Base-by-base conservation (phyloP, 306 rosid species). In the Vachellia collinsii region DNA sequence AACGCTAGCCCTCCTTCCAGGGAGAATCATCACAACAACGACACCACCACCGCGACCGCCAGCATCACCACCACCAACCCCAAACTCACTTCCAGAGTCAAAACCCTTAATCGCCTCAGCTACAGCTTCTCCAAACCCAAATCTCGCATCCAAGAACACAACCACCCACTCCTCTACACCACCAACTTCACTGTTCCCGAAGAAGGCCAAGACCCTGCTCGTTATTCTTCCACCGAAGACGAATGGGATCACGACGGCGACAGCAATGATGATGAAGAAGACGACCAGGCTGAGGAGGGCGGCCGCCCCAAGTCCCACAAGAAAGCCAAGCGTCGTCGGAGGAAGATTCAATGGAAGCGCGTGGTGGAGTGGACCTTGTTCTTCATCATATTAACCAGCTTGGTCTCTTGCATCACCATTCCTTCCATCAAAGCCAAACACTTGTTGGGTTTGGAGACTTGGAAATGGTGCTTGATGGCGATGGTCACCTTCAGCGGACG, bases 401-500 rank as follows among this genome's bases (percentile, higher is more conserved):
- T 88, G 75, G 82, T 88, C 23, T 78, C 83, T 73, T 85, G 87
- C 13, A 23, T 88, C 6, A 66, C 71, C 14, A 80, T 83, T 51
- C 14, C 78, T 17, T 58, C 82, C n/a, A 72, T 88, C 5, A 85
- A 70, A 17, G 59, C 69, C 17, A 72, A 75, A 11, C 82, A 72
- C 8, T 0, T 83, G 3, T 59, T 23, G 78, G 89, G 87, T 0
- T 83, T 85, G 71, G 89, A 81, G 65, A 70, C 78, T 19, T 88
- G 91, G 91, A 88, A 61, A 37, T 88, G 91, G 91, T 85, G 89
- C 29, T 19, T 88, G 65, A 81, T 85, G 87, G 84, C 11, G 23
- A 88, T 88, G 89, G 89, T 88, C 8, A 88, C 87, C 1, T 85
- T 88, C 75, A 88, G 91, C 17, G 91, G 91, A 42, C 86, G 89